Conservation (phyloP, 2,329 filamentous ascomycete genomes). For the Calonectria ilicicola region DNA sequence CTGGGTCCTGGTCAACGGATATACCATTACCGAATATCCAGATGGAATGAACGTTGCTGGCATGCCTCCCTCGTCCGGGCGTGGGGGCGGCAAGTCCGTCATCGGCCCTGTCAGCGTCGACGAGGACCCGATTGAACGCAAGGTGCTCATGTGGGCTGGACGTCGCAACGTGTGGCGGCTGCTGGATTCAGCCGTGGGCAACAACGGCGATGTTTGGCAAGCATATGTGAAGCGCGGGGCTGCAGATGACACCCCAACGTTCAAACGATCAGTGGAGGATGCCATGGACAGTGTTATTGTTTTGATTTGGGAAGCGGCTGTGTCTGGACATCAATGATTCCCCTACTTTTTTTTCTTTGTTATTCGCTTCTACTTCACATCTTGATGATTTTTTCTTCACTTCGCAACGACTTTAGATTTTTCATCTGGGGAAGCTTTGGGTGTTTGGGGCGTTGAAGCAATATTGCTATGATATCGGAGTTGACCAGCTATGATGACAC, state of each 20-base stretch:
- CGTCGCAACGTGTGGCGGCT: constrained; percentile 54
- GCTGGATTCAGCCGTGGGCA: constrained; percentile 51
- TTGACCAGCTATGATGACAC: constrained; percentile 13
- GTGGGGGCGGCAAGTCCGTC: constrained; percentile 28
- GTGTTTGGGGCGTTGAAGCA: constrained; percentile 15
- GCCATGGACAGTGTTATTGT: constrained; percentile 41
- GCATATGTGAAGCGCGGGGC: constrained; percentile 54
- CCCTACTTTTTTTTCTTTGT: background rate
- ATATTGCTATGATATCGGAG: constrained; percentile 7
- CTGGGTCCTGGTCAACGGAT: constrained; percentile 62
- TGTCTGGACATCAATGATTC: constrained; percentile 13
- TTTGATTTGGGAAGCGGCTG: constrained; percentile 42
- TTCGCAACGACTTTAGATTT: background rate
- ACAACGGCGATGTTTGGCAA: constrained; percentile 58
- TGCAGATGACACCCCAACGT: constrained; percentile 23
- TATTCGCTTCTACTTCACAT: background rate
- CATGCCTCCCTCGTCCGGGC: constrained; percentile 26
- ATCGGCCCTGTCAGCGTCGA: constrained; percentile 49
- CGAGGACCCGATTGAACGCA: constrained; percentile 42
- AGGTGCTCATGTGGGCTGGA: constrained; percentile 51
- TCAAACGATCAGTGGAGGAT: constrained; percentile 34
- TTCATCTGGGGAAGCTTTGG: background rate
- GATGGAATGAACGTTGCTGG: constrained; percentile 48
- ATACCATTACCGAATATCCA: constrained; percentile 57
- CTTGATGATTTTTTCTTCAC: background rate